phyloP scores from a whole-genome alignment of 352 stramenopile species.

The Pythium scleroteichum region DNA sequence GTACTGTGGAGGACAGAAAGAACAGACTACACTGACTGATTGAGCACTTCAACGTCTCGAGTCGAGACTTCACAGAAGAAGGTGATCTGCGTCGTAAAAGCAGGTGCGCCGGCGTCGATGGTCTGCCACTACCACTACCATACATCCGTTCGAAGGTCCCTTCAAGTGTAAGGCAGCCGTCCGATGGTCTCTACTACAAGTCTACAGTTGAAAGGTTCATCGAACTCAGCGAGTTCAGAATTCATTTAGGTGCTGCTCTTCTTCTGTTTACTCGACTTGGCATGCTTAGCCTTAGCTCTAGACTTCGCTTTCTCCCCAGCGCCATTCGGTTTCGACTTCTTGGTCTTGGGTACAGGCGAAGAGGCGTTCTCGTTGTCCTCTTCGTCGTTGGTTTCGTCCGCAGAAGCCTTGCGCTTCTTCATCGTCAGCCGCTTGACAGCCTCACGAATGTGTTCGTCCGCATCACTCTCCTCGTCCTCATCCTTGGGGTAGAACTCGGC shows the following conservation, averaged over 20 bases:
- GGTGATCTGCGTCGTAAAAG: too few relatives aligned
- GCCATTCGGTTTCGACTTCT: slow-evolving; percentile 22
- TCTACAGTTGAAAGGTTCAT: too few relatives aligned
- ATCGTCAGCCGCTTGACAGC: slow-evolving; percentile 38
- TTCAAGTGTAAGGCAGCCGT: too few relatives aligned
- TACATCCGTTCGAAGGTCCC: too few relatives aligned
- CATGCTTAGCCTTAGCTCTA: neutral
- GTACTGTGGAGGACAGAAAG: slow-evolving; percentile 22
- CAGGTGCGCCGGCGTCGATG: too few relatives aligned
- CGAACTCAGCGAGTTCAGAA: too few relatives aligned
- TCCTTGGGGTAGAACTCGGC: slow-evolving; percentile 63
- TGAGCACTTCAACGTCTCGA: slow-evolving; percentile 25
- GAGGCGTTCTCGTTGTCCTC: slow-evolving; percentile 21
- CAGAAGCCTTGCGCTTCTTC: slow-evolving; percentile 38
- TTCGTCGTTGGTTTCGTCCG: slow-evolving; percentile 27
- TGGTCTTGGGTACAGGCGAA: slow-evolving; percentile 15
- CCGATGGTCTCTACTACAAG: too few relatives aligned
- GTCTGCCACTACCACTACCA: too few relatives aligned
- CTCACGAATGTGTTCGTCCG: slow-evolving; percentile 36
- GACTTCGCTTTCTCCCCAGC: neutral
- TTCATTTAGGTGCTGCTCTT: slow-evolving; percentile 20
- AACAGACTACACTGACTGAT: slow-evolving; percentile 1
- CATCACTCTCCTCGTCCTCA: slow-evolving; percentile 35
- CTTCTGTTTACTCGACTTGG: slow-evolving; percentile 16
- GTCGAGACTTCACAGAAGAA: neutral